Conservation (phyloP, 495 filamentous ascomycete genomes). For the Niebla homalea region DNA sequence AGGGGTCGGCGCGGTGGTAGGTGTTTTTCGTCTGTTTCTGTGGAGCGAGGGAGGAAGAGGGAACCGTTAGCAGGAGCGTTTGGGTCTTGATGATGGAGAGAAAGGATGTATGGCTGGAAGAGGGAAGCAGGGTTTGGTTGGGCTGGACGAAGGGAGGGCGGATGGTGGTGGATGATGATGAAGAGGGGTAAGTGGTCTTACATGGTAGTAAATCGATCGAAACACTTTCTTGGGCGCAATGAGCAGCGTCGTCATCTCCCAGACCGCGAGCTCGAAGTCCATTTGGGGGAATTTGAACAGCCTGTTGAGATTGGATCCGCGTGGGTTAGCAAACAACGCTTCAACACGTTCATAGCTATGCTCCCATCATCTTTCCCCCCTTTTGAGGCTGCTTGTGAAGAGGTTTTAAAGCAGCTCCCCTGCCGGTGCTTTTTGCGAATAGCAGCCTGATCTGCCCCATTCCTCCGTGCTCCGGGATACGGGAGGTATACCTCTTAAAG, state of each 20-base stretch:
- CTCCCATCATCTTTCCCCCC: neutral
- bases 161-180: neutral
- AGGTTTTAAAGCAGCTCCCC: neutral
- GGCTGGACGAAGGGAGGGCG: neutral
- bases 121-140: slow-evolving; percentile 5
- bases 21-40: slow-evolving; percentile 53
- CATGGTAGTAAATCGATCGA: slow-evolving; percentile 64
- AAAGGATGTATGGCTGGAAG: neutral
- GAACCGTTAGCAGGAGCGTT: neutral
- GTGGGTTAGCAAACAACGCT: too few relatives aligned
- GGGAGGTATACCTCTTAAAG: slow-evolving; percentile 34
- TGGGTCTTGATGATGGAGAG: neutral
- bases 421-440: neutral
- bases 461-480: neutral
- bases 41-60: slow-evolving; percentile 8
- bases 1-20: slow-evolving; percentile 63
- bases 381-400: neutral
- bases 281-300: slow-evolving; percentile 57
- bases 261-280: slow-evolving; percentile 65
- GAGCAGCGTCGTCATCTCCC: slow-evolving; percentile 65
- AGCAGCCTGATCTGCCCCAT: neutral
- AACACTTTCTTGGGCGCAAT: slow-evolving; percentile 69
- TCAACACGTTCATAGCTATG: neutral
- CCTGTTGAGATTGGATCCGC: slow-evolving; percentile 15
- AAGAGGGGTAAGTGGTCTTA: slow-evolving; percentile 20